Evolutionary conservation across 2,329 filamentous ascomycete genomes (phyloP).

Genomic region (Keithomyces neogunnii): DNA sequence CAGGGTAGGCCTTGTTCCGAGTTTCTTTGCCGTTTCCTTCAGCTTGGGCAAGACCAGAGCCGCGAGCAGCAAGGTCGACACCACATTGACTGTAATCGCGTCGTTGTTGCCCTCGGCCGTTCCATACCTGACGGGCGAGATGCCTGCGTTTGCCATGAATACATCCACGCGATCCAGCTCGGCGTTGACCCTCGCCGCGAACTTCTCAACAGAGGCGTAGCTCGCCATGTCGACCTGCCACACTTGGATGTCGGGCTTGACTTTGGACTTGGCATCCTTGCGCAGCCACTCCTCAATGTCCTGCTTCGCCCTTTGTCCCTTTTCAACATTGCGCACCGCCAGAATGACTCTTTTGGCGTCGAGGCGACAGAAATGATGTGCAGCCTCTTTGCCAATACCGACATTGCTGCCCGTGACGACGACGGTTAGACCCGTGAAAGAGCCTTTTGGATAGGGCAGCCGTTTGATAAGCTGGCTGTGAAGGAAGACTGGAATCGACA

Average conservation of each 20-base stretch:
- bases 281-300: slow-evolving; percentile 21
- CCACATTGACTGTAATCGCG: slow-evolving; percentile 43
- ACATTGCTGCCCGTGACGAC: slow-evolving; percentile 29
- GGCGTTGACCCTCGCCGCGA: slow-evolving; percentile 26
- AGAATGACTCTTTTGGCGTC: slow-evolving; percentile 25
- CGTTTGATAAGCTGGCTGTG: slow-evolving; percentile 1
- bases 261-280: slow-evolving; percentile 9
- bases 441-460: slow-evolving; percentile 15
- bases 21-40: slow-evolving; percentile 24
- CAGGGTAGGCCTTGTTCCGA: slow-evolving; percentile 15
- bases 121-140: slow-evolving; percentile 20
- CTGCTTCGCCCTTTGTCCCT: slow-evolving; percentile 26
- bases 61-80: slow-evolving; percentile 42
- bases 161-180: slow-evolving; percentile 35
- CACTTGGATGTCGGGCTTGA: slow-evolving; percentile 29
- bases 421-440: slow-evolving; percentile 21
- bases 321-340: slow-evolving; percentile 21
- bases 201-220: slow-evolving; percentile 36
- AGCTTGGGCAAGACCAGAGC: slow-evolving; percentile 43
- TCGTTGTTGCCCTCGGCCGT: slow-evolving; percentile 38
- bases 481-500: background rate
- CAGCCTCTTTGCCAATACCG: slow-evolving; percentile 28
- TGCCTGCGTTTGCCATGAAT: slow-evolving; percentile 32
- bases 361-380: slow-evolving; percentile 24
- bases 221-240: slow-evolving; percentile 41